Base-by-base conservation (phyloP, 1,284 basidiomycete species). In the Ceraceosorus guamensis region DNA sequence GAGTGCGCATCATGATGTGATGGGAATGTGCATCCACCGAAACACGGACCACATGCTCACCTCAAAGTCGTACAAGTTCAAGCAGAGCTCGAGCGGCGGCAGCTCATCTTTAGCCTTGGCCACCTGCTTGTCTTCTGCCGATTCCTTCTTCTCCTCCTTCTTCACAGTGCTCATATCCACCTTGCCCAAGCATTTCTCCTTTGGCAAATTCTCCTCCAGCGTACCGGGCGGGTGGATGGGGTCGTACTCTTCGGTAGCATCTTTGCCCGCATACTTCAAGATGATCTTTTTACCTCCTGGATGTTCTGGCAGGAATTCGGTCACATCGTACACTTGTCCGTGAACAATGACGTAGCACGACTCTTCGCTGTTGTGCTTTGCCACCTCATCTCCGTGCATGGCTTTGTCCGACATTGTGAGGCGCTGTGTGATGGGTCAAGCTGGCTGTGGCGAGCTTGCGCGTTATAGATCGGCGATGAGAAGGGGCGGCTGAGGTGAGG, bases 11-110 rank as follows among this genome's bases (percentile, higher is more conserved):
- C n/a, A n/a, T n/a, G n/a, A n/a, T n/a, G n/a, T n/a, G n/a, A n/a
- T n/a, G n/a, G n/a, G n/a, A n/a, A n/a, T n/a, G 16, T 43, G 39
- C 10, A 43, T 16, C n/a, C n/a, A n/a, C n/a, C n/a, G n/a, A n/a
- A n/a, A n/a, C n/a, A n/a, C n/a, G n/a, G n/a, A n/a, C n/a, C 8
- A 6, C n/a, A 41, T n/a, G 55, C 46, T 53, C 53, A 85, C 85
- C 80, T 93, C 91, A 65, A 96, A 92, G 76, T 96, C 91, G 76
- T 91, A 89, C 65, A 95, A 78, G 67, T 87, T 91, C 37, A 93
- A 80, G 53, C 91, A 86, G 76, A 88, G 84, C 50, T 82, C 82
- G 24, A 95, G 79, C 2, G 83, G 79, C 0, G 90, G 90, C 16
- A 75, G 49, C 33, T 51, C 34, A 13, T 63, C 56, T 35, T 70